These are phyloP conservation scores for Colletotrichum kahawae DNA, from an alignment of 2,329 filamentous ascomycete genomes.

Conservation along the genomic window DNA sequence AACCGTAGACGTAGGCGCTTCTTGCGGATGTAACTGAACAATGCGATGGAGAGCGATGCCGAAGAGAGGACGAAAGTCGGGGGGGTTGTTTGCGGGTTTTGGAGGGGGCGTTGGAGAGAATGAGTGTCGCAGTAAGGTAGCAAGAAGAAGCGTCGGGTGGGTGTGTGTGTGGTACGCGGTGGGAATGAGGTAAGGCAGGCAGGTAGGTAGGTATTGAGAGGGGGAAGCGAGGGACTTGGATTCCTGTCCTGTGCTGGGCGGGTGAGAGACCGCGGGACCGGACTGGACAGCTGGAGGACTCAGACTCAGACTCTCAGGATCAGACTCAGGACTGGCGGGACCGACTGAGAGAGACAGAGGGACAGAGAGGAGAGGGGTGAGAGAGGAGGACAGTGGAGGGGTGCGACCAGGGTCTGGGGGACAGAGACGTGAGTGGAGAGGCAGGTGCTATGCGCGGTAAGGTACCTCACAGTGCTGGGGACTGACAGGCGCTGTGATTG, in stretches of 20 bases:
- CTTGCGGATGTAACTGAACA: not conserved
- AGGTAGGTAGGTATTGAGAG: constrained; percentile 9
- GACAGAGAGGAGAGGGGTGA: not conserved
- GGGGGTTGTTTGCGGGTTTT: not conserved
- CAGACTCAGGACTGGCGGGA: not conserved
- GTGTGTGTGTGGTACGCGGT: not conserved
- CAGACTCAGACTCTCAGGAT: not conserved
- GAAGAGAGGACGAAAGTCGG: not conserved
- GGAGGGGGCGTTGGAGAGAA: constrained; percentile 6
- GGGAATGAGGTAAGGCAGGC: not conserved
- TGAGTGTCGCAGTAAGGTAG: not conserved
- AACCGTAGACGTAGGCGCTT: not conserved
- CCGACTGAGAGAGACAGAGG: not conserved
- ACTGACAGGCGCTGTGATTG: not conserved
- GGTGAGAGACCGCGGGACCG: not conserved
- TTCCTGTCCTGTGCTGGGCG: not conserved
- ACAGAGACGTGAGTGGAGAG: not conserved
- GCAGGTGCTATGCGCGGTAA: not conserved
- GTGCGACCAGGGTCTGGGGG: not conserved
- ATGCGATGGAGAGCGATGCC: not conserved
- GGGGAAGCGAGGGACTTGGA: constrained; percentile 14
- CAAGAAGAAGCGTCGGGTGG: not conserved
- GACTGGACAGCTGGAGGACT: not conserved
- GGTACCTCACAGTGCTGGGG: not conserved
- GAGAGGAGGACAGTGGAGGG: not conserved